phyloP scores from a whole-genome alignment of 2,329 filamentous ascomycete species.

The Pseudogymnoascus sp. region DNA sequence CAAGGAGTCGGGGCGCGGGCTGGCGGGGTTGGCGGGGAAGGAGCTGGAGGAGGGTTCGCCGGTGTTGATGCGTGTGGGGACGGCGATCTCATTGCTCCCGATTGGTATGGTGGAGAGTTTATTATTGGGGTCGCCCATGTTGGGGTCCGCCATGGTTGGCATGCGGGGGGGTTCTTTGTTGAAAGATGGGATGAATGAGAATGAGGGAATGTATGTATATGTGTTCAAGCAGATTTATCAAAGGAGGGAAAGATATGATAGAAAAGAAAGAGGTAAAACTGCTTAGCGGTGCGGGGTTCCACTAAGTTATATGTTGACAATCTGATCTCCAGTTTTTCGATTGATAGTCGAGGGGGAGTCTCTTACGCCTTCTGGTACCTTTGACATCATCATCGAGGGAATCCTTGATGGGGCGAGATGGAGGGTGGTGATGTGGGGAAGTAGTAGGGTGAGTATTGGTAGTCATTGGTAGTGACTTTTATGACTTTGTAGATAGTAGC shows the following conservation, averaged over 20 bases:
- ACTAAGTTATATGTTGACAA: slow-evolving; percentile 6
- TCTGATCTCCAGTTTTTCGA: not conserved
- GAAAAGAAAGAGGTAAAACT: not conserved
- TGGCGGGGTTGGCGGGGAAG: not conserved
- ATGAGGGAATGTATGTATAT: not conserved
- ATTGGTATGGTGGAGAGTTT: not conserved
- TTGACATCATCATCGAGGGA: slow-evolving; percentile 1
- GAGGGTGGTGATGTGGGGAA: not conserved
- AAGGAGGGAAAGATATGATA: not conserved
- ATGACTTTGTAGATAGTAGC: not conserved
- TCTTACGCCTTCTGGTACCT: slow-evolving; percentile 2
- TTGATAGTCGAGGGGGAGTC: not conserved
- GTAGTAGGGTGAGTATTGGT: not conserved
- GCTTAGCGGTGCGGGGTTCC: not conserved
- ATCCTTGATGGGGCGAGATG: not conserved
- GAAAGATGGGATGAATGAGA: not conserved
- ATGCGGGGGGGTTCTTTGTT: not conserved
- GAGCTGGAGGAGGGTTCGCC: not conserved
- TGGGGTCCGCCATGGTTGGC: not conserved
- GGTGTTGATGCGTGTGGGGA: not conserved
- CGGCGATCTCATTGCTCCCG: not conserved
- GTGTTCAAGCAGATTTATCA: not conserved
- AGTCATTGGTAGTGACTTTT: not conserved
- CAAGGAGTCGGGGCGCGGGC: not conserved
- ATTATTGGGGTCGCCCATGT: not conserved